These are phyloP conservation scores for Pholiota adiposa DNA, from an alignment of 1,284 basidiomycete genomes.

Conservation along the genomic window DNA sequence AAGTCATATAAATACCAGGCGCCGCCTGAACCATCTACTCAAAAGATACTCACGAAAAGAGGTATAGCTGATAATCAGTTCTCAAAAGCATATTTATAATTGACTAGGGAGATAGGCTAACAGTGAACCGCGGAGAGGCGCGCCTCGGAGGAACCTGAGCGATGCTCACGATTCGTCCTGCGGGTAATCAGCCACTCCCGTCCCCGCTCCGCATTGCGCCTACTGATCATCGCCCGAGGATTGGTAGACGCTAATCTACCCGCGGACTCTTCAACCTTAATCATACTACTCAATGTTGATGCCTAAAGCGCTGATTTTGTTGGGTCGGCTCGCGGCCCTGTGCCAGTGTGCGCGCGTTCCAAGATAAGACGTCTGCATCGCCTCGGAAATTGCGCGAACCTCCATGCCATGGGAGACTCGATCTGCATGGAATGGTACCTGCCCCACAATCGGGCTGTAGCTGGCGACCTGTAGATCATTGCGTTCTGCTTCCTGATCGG, in stretches of 20 bases:
- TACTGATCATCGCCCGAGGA: slow-evolving; percentile 7
- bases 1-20: neutral
- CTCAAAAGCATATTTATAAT: neutral
- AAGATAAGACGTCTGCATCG: neutral
- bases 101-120: neutral
- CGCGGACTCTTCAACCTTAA: slow-evolving; percentile 1
- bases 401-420: slow-evolving; percentile 5
- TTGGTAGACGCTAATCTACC: slow-evolving; percentile 2
- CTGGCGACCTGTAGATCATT: slow-evolving; percentile 5
- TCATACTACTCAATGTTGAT: neutral
- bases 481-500: neutral
- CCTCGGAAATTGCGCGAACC: slow-evolving; percentile 5
- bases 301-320: neutral
- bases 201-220: neutral
- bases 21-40: neutral
- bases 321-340: slow-evolving; percentile 2
- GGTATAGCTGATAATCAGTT: neutral
- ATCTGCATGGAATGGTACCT: neutral
- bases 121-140: neutral
- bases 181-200: neutral
- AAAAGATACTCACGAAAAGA: neutral
- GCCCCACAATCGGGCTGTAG: slow-evolving; percentile 8
- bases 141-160: neutral
- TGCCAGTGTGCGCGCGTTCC: neutral
- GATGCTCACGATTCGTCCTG: neutral